Percentiles rank a stretch among this genome's conserved stretches.
Conservation (phyloP, 2,329 filamentous ascomycete species). For the Aureobasidium sp. region DNA sequence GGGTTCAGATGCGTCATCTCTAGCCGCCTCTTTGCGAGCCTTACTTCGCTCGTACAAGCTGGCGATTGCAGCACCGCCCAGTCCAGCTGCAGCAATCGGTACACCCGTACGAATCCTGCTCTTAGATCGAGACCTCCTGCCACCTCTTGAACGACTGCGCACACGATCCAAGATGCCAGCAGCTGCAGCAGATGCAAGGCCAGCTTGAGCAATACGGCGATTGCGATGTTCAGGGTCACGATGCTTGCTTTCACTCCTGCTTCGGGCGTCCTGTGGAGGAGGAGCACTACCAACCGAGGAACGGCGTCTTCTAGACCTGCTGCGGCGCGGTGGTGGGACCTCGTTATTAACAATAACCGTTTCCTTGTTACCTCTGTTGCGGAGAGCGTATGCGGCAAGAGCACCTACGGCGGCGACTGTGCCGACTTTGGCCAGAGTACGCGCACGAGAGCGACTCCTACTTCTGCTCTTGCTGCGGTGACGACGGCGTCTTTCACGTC, state of each 20-base stretch:
- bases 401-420: constrained; percentile 55
- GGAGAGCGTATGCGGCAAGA: constrained; percentile 47
- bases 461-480: constrained; percentile 19
- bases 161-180: constrained; percentile 54
- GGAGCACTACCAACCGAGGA: constrained; percentile 30
- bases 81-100: constrained; percentile 54
- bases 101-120: constrained; percentile 51
- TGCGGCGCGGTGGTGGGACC: constrained; percentile 35
- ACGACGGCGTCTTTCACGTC: constrained; percentile 29
- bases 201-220: constrained; percentile 54
- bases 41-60: constrained; percentile 58
- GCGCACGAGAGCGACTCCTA: constrained; percentile 35
- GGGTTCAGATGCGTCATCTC: constrained; percentile 34
- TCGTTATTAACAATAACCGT: constrained; percentile 40
- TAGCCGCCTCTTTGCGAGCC: constrained; percentile 50
- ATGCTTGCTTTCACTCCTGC: constrained; percentile 35
- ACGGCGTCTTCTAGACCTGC: constrained; percentile 39
- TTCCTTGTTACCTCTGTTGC: constrained; percentile 44
- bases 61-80: constrained; percentile 55
- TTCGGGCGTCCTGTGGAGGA: constrained; percentile 23
- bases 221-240: constrained; percentile 47
- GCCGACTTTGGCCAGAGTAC: constrained; percentile 51
- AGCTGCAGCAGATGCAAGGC: constrained; percentile 55
- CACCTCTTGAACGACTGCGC: constrained; percentile 52
- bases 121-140: constrained; percentile 33